Base-by-base conservation (phyloP, 768 basidiomycete species). In the Epithele typhae region DNA sequence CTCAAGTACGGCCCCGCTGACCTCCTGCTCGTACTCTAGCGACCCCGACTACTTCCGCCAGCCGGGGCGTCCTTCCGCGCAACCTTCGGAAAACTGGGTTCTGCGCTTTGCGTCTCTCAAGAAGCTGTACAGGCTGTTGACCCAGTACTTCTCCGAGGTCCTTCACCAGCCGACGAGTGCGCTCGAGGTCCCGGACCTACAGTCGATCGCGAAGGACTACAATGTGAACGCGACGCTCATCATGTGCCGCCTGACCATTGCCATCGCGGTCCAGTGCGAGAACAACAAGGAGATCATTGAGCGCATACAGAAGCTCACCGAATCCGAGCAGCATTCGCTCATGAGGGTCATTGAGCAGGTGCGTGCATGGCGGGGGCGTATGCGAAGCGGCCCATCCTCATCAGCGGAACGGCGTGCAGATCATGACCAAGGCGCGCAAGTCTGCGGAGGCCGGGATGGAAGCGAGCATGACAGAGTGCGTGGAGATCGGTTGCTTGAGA, bases 341-440 rank as follows among this genome's bases (percentile, higher is more conserved):
- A 97, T 96, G 94, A 85, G 79, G 65, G 87, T 90, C 33, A 95
- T 96, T 49, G 93, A 96, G 65, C 87, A 90, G 75, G 92, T 90
- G 48, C 43, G 76, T 64, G 30, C 15, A 34, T 40, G 30, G 14
- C 34, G 25, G 23, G 45, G 50, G 17, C 37, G n/a, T 14, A 27
- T 32, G 11, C 15, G 24, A 15, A n/a, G 37, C 32, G 12, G 23
- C 18, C 30, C 37, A 39, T 22, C 30, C 18, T 9, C 40, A 25
- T 49, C 18, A n/a, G 30, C 37, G 40, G 39, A 45, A 21, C 43
- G 25, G 17, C 18, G 44, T 19, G 5, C 55, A 91, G 88, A 78
- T 88, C 40, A 92, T 91, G 85, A 72, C 74, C 15, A 88, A 83
- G 61, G 82, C 88, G 53, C 73, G 73, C n/a, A 64, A 71, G 2